Conservation (phyloP, 305 asterid genomes). For the Rubia balearica region DNA sequence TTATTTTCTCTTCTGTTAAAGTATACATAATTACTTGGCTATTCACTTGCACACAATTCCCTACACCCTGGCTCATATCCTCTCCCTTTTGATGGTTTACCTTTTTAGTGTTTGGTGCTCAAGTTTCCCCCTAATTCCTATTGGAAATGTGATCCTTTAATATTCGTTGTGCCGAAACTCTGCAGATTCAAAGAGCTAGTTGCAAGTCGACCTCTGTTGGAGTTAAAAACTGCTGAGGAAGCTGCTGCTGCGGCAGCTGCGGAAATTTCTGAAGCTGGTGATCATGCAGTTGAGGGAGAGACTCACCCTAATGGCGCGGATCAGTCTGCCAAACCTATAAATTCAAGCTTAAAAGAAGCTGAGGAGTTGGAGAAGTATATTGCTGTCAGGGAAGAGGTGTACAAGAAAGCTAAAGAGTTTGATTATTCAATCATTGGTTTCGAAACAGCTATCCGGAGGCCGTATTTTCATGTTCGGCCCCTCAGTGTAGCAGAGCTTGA, state of each 20-base stretch:
- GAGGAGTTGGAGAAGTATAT: constrained; percentile 98
- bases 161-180: not conserved
- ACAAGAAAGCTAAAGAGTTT: constrained; percentile 84
- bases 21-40: not conserved
- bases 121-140: not conserved
- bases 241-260: constrained; percentile 45
- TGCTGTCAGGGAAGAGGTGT: constrained; percentile 78
- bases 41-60: not conserved
- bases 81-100: not conserved
- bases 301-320: constrained; percentile 40
- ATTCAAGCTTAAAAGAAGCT: constrained; percentile 76
- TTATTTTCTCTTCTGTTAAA: not conserved
- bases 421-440: constrained; percentile 88
- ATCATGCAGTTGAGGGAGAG: constrained; percentile 62
- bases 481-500: constrained; percentile 88
- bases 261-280: constrained; percentile 38
- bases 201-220: constrained; percentile 85
- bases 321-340: constrained; percentile 55
- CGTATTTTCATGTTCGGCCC: constrained; percentile 95
- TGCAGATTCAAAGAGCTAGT: constrained; percentile 90
- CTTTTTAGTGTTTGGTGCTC: not conserved
- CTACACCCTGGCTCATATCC: not conserved
- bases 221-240: constrained; percentile 85
- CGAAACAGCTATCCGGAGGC: constrained; percentile 94
- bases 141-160: not conserved